Base-by-base conservation (phyloP, 2,329 filamentous ascomycete genomes). In the Coniella vitis region DNA sequence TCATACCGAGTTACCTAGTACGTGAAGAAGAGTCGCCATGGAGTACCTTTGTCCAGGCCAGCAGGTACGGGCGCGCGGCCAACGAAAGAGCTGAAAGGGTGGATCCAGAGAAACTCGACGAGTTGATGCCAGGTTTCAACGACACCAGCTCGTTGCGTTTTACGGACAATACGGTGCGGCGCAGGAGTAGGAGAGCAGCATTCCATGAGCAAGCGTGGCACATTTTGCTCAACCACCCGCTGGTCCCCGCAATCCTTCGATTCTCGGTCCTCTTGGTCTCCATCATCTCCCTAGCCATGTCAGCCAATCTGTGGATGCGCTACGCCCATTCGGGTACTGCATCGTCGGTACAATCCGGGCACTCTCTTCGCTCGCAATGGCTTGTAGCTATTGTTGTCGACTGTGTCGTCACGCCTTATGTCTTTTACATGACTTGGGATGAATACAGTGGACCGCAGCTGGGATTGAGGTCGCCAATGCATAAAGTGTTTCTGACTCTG, bases 381-480 rank as follows among this genome's bases (percentile, higher is more conserved):
- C 79, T 90, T 51, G 90, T 97, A 70, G 91, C 91, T 25, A 84
- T 97, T 47, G 80, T 88, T 32, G 87, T 98, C 35, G 91, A 97
- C 66, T 82, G 85, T 7, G 77, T 97, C 13, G 91, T 93, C 3
- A 77, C 97, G 51, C 81, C 91, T 3, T 98, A 97, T 67, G 85
- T 94, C 48, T 71, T 87, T 42, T 97, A 95, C 69, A 93, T 97
- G 70, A 94, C 90, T 20, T 95, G 84, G 70, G 93, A 98, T 63
- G 93, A 98, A 69, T 97, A 96, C 68, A 93, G 88, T 4, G 88
- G 89, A 25, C 94, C 94, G 63, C 93, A 94, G 19, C 73, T 98
- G 17, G 93, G 93, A 1, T 72, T 98, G 52, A 86, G 94, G 38
- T 84, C 83, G 7, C 83, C 89, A 9, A 83, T 83, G 49, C 85